These are phyloP conservation scores for Grigorovia humatica DNA, from an alignment of 805 yeast genomes.

Conservation along the genomic window DNA sequence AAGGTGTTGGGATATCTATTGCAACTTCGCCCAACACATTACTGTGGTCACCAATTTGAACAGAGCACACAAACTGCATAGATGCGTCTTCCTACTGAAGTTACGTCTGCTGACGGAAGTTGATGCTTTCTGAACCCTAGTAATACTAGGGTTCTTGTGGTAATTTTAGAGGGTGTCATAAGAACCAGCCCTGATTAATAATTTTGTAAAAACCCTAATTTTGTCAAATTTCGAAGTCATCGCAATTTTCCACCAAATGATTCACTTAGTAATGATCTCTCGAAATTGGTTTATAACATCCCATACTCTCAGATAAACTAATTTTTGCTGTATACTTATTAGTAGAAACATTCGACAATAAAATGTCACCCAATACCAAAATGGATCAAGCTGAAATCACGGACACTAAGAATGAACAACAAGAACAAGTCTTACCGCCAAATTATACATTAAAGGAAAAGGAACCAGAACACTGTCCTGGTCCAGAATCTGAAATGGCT, in stretches of 20 bases:
- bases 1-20: neutral
- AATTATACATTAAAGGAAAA: conserved; percentile 42
- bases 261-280: neutral
- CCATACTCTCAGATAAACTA: neutral
- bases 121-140: neutral
- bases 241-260: neutral
- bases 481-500: conserved; percentile 89
- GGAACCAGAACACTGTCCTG: conserved; percentile 97
- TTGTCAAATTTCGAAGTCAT: neutral
- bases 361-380: neutral
- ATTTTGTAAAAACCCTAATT: neutral
- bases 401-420: neutral
- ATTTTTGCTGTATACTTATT: neutral
- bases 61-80: neutral
- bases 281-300: neutral
- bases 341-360: conserved; percentile 2
- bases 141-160: neutral
- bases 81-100: too few species aligned
- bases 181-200: neutral
- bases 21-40: neutral
- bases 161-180: neutral
- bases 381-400: neutral
- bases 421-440: conserved; percentile 15
- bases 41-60: neutral
- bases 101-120: too few species aligned